These are phyloP conservation scores for Annona cherimola DNA, from an alignment of 164 flowering plant genomes.

Conservation along the genomic window DNA sequence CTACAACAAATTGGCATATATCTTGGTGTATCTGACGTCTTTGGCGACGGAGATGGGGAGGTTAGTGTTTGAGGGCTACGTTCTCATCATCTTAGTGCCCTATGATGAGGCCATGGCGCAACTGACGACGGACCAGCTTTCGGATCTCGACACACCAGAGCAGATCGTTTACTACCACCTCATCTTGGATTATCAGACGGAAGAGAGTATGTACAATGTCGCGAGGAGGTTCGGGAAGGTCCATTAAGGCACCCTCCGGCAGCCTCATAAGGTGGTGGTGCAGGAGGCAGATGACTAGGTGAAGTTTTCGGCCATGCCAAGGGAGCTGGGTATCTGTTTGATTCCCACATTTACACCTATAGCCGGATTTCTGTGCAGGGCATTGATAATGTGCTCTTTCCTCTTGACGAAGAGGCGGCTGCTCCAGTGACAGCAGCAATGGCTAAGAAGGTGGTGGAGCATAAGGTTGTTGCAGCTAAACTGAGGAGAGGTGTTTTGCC, in stretches of 20 bases:
- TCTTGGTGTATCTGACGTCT: slow-evolving; percentile 56
- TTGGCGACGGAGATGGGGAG: slow-evolving; percentile 72
- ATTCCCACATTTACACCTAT: slow-evolving; percentile 75
- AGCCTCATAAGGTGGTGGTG: slow-evolving; percentile 59
- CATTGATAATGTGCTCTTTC: slow-evolving; percentile 33
- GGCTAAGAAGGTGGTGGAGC: no score
- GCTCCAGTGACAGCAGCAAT: no score
- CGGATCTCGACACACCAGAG: slow-evolving; percentile 79
- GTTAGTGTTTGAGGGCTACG: slow-evolving; percentile 69
- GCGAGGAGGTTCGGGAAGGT: slow-evolving; percentile 76
- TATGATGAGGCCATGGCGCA: slow-evolving; percentile 84
- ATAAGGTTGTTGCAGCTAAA: no score
- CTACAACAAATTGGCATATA: slow-evolving; percentile 79
- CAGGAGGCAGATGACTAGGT: slow-evolving; percentile 83
- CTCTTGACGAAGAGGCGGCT: no score
- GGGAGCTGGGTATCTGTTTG: slow-evolving; percentile 56
- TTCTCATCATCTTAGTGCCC: slow-evolving; percentile 65
- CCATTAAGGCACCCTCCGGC: slow-evolving; percentile 50
- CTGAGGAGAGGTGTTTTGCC: no score
- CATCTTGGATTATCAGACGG: slow-evolving; percentile 81
- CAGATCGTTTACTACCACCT: slow-evolving; percentile 73
- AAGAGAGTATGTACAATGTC: slow-evolving; percentile 87
- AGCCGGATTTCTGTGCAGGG: slow-evolving; percentile 87
- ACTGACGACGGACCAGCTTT: slow-evolving; percentile 66
- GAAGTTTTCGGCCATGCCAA: slow-evolving; percentile 59